Evolutionary conservation across 139 green algal species (phyloP), one percentile per base, ranked within the genome.

Genomic region (Chlamydomonas incerta): DNA sequence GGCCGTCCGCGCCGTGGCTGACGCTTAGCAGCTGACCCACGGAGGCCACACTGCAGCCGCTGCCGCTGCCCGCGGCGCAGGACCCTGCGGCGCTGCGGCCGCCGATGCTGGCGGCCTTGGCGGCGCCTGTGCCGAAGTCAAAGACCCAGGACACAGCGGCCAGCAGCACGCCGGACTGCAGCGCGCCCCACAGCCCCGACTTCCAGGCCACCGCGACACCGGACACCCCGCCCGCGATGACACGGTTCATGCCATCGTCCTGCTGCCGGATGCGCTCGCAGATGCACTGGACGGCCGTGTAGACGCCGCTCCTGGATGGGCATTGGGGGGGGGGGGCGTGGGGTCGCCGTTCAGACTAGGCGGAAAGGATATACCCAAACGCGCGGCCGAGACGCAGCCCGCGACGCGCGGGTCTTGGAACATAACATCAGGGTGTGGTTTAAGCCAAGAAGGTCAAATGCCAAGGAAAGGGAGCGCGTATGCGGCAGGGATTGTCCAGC

Each of bases 231-330:
- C 93, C 93, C 0, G 93, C 92, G 1, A 89, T 81, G 35, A 88
- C 90, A 5, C 92, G 85, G 70, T 96, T 96, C 72, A 91, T 90
- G 24, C 93, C 90, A 68, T 96, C 93, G 50, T 95, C 90, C 67
- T 92, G 91, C 29, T 91, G 86, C 10, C 93, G 85, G 9, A 96
- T 85, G 71, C 94, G 90, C 50, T 90, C 71, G 69, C 88, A 90
- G 47, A 96, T 87, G 91, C 93, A 95, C 72, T 88, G 87, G 3
- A 93, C 91, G 9, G 90, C 86, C 23, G 93, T 92, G 87, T 96
- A 96, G 33, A 95, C 70, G 23, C 93, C 94, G 50, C 90, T 90
- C 87, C 77, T 83, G 37, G 24, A 21, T 29, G 29, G 29, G 23
- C 10, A 23, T 1, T n/a, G n/a, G n/a, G n/a, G n/a, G n/a, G n/a